Evolutionary conservation across 225 moss, liverwort and hornwort genomes (phyloP), one percentile per base, ranked within the genome.

Genomic region (Ulota crispa): DNA sequence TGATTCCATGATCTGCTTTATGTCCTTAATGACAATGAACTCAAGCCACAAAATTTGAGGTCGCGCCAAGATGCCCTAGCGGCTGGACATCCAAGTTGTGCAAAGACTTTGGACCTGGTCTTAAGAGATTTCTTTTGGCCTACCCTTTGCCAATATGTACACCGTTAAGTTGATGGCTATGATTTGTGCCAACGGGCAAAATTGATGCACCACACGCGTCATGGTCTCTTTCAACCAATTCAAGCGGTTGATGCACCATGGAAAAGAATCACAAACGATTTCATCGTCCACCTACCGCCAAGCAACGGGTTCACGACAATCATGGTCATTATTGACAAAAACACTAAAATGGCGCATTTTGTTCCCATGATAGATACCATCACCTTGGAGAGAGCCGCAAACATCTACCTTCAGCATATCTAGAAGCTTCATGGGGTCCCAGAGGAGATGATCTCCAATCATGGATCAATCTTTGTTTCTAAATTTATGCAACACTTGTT

Each of bases 301-400:
- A 64, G 64, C 13, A 15, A 15, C 5, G 64, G 64, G 2, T 32
- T 2, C 6, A 14, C 31, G 5, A 16, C 64, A 31, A 64, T 64
- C 31, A 5, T 64, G 31, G 64, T 64, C 0, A 14, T 64, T 0
- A 6, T 64, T 2, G 32, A 64, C 1, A 64, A 64, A 14, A 64
- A 64, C 15, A 64, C 31, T 0, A 64, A 64, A 0, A 5, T 64
- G 14, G 61, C 2, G 2, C 61, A 61, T 61, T 28, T 61, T 2
- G 4, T 61, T 28, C 3, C 27, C 0, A 61, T 32, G 0, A 64
- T 1, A 0, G 31, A 64, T 18, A 32, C 18, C 31, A 30, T 64
- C 2, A 15, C 31, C 15, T 14, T 32, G 2, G 1, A 1, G 14
- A 32, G 1, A 3, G 31, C 16, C 0, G 32, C 30, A 0, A 5